These are phyloP conservation scores for Pichia sp. DNA, from an alignment of 1,139 yeast species.

Conservation along the genomic window DNA sequence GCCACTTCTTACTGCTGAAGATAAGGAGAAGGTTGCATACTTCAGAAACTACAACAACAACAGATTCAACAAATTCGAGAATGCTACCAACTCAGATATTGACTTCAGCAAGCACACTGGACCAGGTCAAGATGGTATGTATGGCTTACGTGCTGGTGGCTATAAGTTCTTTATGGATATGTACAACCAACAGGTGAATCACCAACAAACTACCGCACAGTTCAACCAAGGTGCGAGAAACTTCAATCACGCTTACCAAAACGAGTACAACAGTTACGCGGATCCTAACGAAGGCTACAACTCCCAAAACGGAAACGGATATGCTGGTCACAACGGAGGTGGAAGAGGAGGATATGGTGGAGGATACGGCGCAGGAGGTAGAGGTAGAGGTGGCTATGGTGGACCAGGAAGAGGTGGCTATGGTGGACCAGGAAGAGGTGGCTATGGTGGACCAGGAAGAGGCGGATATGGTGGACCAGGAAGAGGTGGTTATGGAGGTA, in stretches of 20 bases:
- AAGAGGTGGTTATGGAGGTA: conserved; percentile 2
- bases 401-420: conserved; percentile 3
- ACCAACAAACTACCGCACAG: conserved; percentile 15
- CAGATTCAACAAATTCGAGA: conserved; percentile 18
- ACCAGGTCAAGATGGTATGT: conserved; percentile 31
- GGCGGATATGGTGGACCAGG: conserved; percentile 5
- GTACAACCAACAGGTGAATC: conserved; percentile 19
- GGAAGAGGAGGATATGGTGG: conserved; percentile 19
- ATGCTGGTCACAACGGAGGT: conserved; percentile 5
- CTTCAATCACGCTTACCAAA: conserved; percentile 16
- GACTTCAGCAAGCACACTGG: conserved; percentile 28
- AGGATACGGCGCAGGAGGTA: conserved; percentile 3
- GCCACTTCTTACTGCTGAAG: conserved; percentile 59
- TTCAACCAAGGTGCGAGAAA: conserved; percentile 9
- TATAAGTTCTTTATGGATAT: conserved; percentile 30
- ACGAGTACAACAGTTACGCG: conserved; percentile 15
- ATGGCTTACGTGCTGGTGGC: conserved; percentile 34
- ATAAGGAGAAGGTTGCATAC: conserved; percentile 47
- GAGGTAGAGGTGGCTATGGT: conserved; percentile 1
- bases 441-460: conserved; percentile 1
- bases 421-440: conserved; percentile 7
- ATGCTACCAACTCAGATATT: conserved; percentile 29
- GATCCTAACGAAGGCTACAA: conserved; percentile 14
- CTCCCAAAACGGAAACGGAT: conserved; percentile 1
- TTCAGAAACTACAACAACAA: conserved; percentile 19